Evolutionary conservation across 1,284 basidiomycete species (phyloP).

Genomic region (Marasmius fiardii): DNA sequence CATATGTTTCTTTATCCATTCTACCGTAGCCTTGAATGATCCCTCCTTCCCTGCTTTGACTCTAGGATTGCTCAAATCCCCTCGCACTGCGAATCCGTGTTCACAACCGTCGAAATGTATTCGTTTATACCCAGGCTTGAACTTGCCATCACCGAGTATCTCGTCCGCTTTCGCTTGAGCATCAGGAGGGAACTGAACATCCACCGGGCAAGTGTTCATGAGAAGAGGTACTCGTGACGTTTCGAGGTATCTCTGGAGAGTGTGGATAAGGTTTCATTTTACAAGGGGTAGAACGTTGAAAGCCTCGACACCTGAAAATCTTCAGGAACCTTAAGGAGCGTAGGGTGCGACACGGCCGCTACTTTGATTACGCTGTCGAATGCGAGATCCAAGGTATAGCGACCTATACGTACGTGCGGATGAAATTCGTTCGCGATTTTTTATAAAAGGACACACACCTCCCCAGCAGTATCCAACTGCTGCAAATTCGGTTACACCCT

Average conservation of each 20-base stretch:
- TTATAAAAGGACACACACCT: constrained; percentile 34
- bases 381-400: constrained; percentile 11
- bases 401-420: constrained; percentile 45
- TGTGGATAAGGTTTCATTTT: background rate
- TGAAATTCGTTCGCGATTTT: constrained; percentile 28
- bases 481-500: constrained; percentile 56
- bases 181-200: constrained; percentile 47
- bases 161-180: constrained; percentile 47
- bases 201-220: constrained; percentile 59
- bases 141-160: constrained; percentile 46
- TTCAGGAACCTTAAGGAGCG: constrained; percentile 5
- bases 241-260: constrained; percentile 42
- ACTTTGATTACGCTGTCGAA: constrained; percentile 8
- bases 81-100: constrained; percentile 64
- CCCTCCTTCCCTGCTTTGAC: constrained; percentile 64
- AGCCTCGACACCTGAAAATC: constrained; percentile 12
- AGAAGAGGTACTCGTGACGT: constrained; percentile 52
- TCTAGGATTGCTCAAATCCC: constrained; percentile 41
- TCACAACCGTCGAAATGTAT: constrained; percentile 51
- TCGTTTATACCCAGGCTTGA: constrained; percentile 53
- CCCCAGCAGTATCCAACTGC: constrained; percentile 75
- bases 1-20: constrained; percentile 47
- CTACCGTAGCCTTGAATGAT: constrained; percentile 51
- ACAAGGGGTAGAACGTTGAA: background rate
- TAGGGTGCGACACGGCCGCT: constrained; percentile 8